Evolutionary conservation across 2,329 filamentous ascomycete genomes (phyloP).

Genomic region (Coniochaeta sp.): DNA sequence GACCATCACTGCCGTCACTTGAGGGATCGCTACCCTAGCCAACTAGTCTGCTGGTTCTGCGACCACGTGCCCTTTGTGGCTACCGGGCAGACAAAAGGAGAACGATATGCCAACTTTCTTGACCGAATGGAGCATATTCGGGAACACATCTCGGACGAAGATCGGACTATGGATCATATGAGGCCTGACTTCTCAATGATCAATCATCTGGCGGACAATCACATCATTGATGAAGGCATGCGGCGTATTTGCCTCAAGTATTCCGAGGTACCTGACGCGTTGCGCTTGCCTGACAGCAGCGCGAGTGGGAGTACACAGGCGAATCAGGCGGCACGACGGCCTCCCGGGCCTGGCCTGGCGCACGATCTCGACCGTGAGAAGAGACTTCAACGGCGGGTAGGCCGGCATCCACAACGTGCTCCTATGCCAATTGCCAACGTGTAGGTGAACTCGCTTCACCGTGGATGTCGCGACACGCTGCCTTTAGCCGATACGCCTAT

Average conservation of each 20-base stretch:
- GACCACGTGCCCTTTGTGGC: conserved; percentile 23
- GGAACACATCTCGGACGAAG: conserved; percentile 28
- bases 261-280: conserved; percentile 8
- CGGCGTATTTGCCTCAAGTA: conserved; percentile 11
- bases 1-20: conserved; percentile 31
- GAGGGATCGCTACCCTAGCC: conserved; percentile 21
- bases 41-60: conserved; percentile 44
- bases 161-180: conserved; percentile 12
- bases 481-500: not conserved
- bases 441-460: not conserved
- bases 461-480: not conserved
- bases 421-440: not conserved
- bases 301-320: not conserved
- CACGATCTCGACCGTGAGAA: not conserved
- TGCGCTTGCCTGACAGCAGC: conserved; percentile 5
- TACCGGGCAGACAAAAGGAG: not conserved
- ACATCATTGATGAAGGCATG: conserved; percentile 18
- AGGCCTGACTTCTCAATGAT: conserved; percentile 33
- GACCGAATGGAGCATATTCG: conserved; percentile 43
- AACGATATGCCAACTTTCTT: conserved; percentile 20
- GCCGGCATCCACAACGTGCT: not conserved
- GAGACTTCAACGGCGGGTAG: not conserved
- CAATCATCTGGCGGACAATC: conserved; percentile 22
- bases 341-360: not conserved
- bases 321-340: not conserved